Base-by-base conservation (phyloP, 495 filamentous ascomycete genomes). In the Aspergillus leporis region DNA sequence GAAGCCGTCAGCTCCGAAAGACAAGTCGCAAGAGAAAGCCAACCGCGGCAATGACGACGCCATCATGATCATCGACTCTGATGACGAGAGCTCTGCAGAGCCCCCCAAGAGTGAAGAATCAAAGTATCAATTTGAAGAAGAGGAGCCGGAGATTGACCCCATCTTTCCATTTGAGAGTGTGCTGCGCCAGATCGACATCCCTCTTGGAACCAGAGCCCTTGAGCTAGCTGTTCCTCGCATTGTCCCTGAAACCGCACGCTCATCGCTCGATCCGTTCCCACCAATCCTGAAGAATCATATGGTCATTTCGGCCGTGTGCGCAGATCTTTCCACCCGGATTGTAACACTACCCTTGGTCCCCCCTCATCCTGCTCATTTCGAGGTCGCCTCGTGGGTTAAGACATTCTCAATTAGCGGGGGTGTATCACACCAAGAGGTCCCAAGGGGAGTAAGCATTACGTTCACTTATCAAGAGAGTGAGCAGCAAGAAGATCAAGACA, bases 41-140 rank as follows among this genome's bases (percentile, higher is more conserved):
- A 77, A 74, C 51, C 72, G 74, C 36, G 68, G 60, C 50, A 75
- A 78, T 19, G 72, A 75, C 19, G 86, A 91, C 66, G 77, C 81
- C 2, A 77, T 93, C 31, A 91, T 94, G 84, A 81, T 91, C 38
- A 82, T 91, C 41, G 88, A 91, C 67, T 92, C 89, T 0, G 90
- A 94, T 60, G 90, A 93, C 34, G 91, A 93, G 49, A 77, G 80
- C 50, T 62, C 68, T 12, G 71, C 74, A 12, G 76, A 79, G 36
- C 59, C 70, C 18, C 66, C 69, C 14, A 70, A 72, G 36, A 62
- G 61, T 25, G 43, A 58, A 19, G 40, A 51, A 47, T 69, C 81
- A 25, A 69, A 62, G 12, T 66, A 72, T 45, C 73, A 82, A 8
- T 87, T 87, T 60, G 79, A 84, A 40, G 64, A 76, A 5, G 80